These are phyloP conservation scores for Xylaria sp. DNA, from an alignment of 2,329 filamentous ascomycete species.

Conservation along the genomic window DNA sequence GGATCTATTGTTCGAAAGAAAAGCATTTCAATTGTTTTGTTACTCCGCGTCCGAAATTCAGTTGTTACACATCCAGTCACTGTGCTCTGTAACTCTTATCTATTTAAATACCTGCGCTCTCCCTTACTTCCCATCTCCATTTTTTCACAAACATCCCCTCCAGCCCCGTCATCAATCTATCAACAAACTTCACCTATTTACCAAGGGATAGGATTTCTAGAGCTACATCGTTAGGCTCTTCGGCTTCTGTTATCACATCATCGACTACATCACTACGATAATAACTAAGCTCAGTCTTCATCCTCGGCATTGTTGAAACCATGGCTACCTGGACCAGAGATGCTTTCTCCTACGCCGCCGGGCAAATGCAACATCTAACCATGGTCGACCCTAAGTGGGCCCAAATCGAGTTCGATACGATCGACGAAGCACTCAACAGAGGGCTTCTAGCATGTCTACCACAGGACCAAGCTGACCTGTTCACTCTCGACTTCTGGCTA, in stretches of 20 bases:
- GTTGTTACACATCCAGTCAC: neutral
- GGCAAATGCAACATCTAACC: neutral
- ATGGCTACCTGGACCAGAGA: neutral
- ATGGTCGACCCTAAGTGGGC: neutral
- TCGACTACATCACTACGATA: neutral
- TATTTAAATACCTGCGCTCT: neutral
- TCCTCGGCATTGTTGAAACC: neutral
- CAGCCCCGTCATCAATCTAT: neutral
- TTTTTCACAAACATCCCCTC: neutral
- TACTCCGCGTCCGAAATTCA: neutral
- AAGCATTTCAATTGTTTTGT: neutral
- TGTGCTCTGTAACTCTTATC: neutral
- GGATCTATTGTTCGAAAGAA: neutral
- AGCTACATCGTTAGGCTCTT: neutral
- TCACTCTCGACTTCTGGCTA: neutral
- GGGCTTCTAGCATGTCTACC: neutral
- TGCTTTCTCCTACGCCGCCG: neutral
- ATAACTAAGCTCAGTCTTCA: neutral
- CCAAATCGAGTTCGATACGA: neutral
- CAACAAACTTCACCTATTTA: neutral
- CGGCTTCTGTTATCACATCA: neutral
- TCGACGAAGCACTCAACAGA: neutral
- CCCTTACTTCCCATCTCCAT: neutral
- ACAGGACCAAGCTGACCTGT: neutral
- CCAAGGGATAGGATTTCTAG: neutral